Conservation (phyloP, 2,329 filamentous ascomycete genomes). For the Beauveria rudraprayagi region DNA sequence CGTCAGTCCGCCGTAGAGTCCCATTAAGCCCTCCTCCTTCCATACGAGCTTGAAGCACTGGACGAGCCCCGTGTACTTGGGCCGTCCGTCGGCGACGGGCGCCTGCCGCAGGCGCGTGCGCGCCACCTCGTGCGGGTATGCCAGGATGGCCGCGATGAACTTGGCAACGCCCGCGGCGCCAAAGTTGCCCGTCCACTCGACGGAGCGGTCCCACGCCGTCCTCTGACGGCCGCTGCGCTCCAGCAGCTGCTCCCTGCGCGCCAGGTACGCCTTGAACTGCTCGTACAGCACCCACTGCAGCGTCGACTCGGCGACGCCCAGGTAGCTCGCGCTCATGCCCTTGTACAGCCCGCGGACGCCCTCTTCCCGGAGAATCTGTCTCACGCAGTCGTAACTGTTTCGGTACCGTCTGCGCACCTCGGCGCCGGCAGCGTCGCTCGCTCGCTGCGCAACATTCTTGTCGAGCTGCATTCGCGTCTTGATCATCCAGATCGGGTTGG, state of each 20-base stretch:
- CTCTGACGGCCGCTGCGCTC: slow-evolving; percentile 51
- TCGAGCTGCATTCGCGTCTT: slow-evolving; percentile 91
- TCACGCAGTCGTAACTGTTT: slow-evolving; percentile 82
- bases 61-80: slow-evolving; percentile 80
- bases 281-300: slow-evolving; percentile 94
- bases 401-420: slow-evolving; percentile 60
- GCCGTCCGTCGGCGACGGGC: slow-evolving; percentile 59
- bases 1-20: slow-evolving; percentile 83
- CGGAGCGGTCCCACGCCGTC: slow-evolving; percentile 63
- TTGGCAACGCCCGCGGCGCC: slow-evolving; percentile 78
- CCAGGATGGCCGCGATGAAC: slow-evolving; percentile 71
- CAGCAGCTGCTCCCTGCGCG: slow-evolving; percentile 51
- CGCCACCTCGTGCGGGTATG: slow-evolving; percentile 89
- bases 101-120: slow-evolving; percentile 79
- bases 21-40: slow-evolving; percentile 79
- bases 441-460: slow-evolving; percentile 58
- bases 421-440: background rate
- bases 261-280: slow-evolving; percentile 73
- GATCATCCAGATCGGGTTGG: slow-evolving; percentile 93
- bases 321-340: slow-evolving; percentile 82
- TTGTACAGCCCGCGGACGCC: slow-evolving; percentile 79
- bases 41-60: slow-evolving; percentile 86
- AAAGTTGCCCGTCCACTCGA: slow-evolving; percentile 72
- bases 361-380: slow-evolving; percentile 72
- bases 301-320: slow-evolving; percentile 84